phyloP scores from a whole-genome alignment of 495 filamentous ascomycete genomes.

The Aspergillus sclerotioniger region DNA sequence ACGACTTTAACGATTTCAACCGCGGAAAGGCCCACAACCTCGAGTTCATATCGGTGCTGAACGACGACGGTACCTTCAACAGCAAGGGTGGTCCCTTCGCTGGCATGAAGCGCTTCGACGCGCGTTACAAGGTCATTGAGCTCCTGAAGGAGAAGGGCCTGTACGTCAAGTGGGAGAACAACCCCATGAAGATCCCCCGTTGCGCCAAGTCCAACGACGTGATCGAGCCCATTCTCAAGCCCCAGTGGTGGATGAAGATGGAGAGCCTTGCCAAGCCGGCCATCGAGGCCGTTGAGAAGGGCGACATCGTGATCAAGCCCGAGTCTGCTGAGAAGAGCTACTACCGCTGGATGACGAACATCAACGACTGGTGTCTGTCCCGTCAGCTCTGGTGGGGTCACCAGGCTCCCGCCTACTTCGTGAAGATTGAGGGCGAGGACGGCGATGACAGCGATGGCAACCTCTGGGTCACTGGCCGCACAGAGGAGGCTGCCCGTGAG shows the following conservation, averaged over 20 bases:
- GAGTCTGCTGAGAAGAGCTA: constrained; percentile 68
- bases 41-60: constrained; percentile 47
- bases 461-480: constrained; percentile 67
- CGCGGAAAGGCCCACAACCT: constrained; percentile 67
- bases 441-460: constrained; percentile 52
- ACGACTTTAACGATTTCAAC: constrained; percentile 76
- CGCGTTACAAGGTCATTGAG: constrained; percentile 65
- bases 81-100: constrained; percentile 58
- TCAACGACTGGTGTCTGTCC: constrained; percentile 82
- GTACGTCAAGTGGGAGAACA: constrained; percentile 74
- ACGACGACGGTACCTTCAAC: constrained; percentile 66
- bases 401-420: constrained; percentile 71
- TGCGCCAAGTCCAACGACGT: constrained; percentile 76
- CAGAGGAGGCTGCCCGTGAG: constrained; percentile 58
- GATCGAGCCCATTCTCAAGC: constrained; percentile 77
- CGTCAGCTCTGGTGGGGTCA: constrained; percentile 88
- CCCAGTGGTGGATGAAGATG: constrained; percentile 78
- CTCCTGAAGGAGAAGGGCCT: constrained; percentile 68
- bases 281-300: constrained; percentile 64
- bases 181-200: constrained; percentile 76
- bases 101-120: constrained; percentile 75
- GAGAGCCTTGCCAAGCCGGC: constrained; percentile 56
- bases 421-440: constrained; percentile 64
- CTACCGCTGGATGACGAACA: constrained; percentile 67
- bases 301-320: constrained; percentile 69